Evolutionary conservation across 306 rosid genomes (phyloP).

Genomic region (Macrotyloma uniflorum): DNA sequence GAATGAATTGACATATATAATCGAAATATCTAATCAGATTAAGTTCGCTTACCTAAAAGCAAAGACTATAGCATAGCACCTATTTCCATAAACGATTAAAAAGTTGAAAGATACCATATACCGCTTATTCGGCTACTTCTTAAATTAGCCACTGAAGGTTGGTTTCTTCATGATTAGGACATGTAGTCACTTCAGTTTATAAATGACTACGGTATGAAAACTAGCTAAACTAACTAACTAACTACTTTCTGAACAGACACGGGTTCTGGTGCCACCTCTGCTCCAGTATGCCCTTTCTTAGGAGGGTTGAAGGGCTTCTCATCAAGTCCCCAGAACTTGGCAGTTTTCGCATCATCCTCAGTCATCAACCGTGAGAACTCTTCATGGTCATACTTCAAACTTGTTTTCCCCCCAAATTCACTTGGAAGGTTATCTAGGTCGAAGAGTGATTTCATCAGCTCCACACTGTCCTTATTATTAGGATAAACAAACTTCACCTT

Average conservation of each 20-base stretch:
- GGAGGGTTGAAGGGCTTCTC: slow-evolving; percentile 45
- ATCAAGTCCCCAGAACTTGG: slow-evolving; percentile 78
- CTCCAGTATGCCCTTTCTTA: slow-evolving; percentile 48
- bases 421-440: slow-evolving; percentile 80
- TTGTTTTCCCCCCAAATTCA: slow-evolving; percentile 85
- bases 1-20: not conserved
- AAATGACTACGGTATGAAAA: slow-evolving; percentile 12
- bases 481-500: slow-evolving; percentile 89
- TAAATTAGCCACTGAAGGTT: slow-evolving; percentile 14
- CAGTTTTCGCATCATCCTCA: slow-evolving; percentile 77
- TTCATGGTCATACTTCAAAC: slow-evolving; percentile 73
- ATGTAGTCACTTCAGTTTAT: not conserved
- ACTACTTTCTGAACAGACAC: not conserved
- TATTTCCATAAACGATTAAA: not conserved
- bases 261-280: slow-evolving; percentile 58
- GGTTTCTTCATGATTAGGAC: not conserved
- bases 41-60: not conserved
- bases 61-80: not conserved
- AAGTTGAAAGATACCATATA: not conserved
- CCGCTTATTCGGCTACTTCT: slow-evolving; percentile 10
- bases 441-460: slow-evolving; percentile 80
- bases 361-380: slow-evolving; percentile 83
- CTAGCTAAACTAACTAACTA: slow-evolving; percentile 39
- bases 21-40: not conserved
- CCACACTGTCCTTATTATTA: slow-evolving; percentile 70